Percentiles rank a stretch among this genome's conserved stretches.
phyloP scores from a whole-genome alignment of 306 rosid species.

The Trifolium repens region DNA sequence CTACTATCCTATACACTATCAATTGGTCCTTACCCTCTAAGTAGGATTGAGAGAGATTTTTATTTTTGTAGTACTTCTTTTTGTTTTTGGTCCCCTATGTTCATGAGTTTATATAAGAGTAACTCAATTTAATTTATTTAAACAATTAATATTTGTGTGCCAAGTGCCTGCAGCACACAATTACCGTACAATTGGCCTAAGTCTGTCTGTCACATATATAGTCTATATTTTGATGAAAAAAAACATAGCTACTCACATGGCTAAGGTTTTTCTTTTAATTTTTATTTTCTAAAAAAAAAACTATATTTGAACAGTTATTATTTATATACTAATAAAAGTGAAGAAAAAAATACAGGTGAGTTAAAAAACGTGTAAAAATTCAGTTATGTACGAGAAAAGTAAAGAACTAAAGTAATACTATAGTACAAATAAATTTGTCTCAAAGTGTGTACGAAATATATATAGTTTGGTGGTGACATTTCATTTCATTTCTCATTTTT shows the following conservation, averaged over 20 bases:
- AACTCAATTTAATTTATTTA: background rate
- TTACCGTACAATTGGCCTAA: constrained; percentile 24
- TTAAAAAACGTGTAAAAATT: constrained; percentile 7
- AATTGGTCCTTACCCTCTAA: constrained; percentile 14
- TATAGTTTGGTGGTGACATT: constrained; percentile 10
- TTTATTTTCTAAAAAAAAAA: background rate
- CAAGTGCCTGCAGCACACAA: constrained; percentile 31
- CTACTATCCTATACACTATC: constrained; percentile 13
- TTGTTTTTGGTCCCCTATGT: constrained; percentile 44
- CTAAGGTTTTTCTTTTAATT: background rate
- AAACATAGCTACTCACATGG: constrained; percentile 27
- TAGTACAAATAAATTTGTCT: constrained; percentile 1
- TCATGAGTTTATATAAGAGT: background rate
- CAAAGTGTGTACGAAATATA: background rate
- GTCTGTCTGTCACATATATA: constrained; percentile 11
- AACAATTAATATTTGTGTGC: constrained; percentile 25
- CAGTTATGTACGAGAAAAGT: constrained; percentile 10
- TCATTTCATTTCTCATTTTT: background rate
- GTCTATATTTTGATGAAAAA: constrained; percentile 5
- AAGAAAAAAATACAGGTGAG: background rate
- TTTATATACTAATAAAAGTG: background rate
- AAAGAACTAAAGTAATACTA: background rate
- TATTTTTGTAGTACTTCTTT: background rate
- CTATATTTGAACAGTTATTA: background rate
- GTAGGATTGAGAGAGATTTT: background rate